Base-by-base conservation (phyloP, 2,329 filamentous ascomycete genomes). In the Aspergillus thermomutatus region DNA sequence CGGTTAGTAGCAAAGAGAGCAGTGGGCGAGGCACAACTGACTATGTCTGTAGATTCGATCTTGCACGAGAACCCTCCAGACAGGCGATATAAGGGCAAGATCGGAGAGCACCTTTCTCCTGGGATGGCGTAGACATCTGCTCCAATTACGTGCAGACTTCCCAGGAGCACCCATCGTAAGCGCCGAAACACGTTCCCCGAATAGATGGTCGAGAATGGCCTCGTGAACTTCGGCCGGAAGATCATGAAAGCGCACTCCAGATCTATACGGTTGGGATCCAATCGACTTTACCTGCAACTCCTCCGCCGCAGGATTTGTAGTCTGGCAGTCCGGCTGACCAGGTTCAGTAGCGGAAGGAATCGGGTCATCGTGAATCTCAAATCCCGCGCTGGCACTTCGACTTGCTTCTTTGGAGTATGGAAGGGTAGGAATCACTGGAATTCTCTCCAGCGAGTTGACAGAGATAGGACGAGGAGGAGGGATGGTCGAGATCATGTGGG, bases 181-280 rank as follows among this genome's bases (percentile, higher is more conserved):
- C 4, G 86, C 78, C 0, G 87, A 87, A 43, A 86, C 82, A 49
- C 86, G 82, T 57, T 87, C 86, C 3, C 87, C 88, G 64, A 90
- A 89, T 1, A 90, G 74, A 62, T 89, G 83, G 68, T 91, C 88
- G 14, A 91, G 76, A 53, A 91, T 87, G 54, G 83, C 83, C 65
- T 90, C 87, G 67, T 90, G 87, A 11, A 91, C 88, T 69, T 91
- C 88, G 54, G 83, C 80, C 1, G 88, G 88, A 1, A 90, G 75
- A 60, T 83, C 64, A 46, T 69, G 60, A 43, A 75, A 71, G 6
- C 57, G 62, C 9, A 66, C 48, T 25, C 57, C 59, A 14, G 62
- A 61, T 52, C 57, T 60, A 55, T 48, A 58, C 34, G 52, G 46
- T 28, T 52, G 52, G 21, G 47, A 56, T 21, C 63, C 53, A 41